A percentile compares a stretch with the other conserved stretches of the same genome.
These are phyloP conservation scores for Vigna nakashimae DNA, from an alignment of 306 rosid genomes.

Conservation along the genomic window DNA sequence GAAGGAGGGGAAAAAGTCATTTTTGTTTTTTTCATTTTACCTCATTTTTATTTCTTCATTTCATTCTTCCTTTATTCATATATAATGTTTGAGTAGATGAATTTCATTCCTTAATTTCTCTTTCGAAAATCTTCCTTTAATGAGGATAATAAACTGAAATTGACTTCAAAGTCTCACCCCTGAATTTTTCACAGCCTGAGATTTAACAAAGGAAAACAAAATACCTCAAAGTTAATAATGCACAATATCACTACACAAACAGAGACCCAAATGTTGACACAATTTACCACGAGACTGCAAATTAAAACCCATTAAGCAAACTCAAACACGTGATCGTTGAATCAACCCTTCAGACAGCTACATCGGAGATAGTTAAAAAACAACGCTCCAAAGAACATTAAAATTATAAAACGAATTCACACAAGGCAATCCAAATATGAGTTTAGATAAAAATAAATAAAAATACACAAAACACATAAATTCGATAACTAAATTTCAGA, in stretches of 20 bases:
- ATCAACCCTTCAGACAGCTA: slow-evolving; percentile 12
- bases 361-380: background rate
- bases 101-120: background rate
- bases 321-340: slow-evolving; percentile 20
- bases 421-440: background rate
- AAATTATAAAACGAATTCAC: too few species aligned
- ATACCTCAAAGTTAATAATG: background rate
- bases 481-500: slow-evolving; percentile 27
- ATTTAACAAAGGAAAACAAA: background rate
- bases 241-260: background rate
- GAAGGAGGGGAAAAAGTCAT: background rate
- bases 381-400: background rate
- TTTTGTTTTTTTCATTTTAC: background rate
- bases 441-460: background rate
- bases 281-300: background rate
- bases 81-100: background rate
- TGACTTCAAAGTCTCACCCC: background rate
- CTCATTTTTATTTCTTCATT: background rate
- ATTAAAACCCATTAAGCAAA: slow-evolving; percentile 11
- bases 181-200: background rate
- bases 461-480: background rate
- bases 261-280: slow-evolving; percentile 1
- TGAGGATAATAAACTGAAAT: slow-evolving; percentile 4
- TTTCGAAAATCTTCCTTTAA: background rate
- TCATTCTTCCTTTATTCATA: background rate